A percentile compares a stretch with the other conserved stretches of the same genome.
Conservation (phyloP, 306 rosid species). For the Rosa persica region DNA sequence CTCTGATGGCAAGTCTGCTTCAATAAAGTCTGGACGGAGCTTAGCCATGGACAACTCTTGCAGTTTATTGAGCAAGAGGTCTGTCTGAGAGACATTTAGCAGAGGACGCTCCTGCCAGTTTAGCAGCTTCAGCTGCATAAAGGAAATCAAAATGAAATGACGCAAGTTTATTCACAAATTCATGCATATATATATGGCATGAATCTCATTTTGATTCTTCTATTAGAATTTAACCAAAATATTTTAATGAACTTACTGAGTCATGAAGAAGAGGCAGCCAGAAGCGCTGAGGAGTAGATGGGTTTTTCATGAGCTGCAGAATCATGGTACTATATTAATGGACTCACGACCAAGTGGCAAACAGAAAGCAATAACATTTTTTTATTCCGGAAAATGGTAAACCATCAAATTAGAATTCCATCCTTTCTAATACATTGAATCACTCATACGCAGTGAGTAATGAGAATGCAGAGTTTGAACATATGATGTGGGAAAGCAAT, state of each 20-base stretch:
- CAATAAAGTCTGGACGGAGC: conserved; percentile 58
- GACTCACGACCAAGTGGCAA: not conserved
- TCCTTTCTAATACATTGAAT: not conserved
- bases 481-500: not conserved
- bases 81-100: conserved; percentile 66
- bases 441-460: not conserved
- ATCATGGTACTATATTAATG: not conserved
- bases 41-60: conserved; percentile 78
- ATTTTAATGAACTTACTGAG: conserved; percentile 54
- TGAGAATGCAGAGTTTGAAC: not conserved
- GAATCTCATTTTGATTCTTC: not conserved
- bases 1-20: conserved; percentile 56
- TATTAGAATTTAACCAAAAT: not conserved
- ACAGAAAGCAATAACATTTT: not conserved
- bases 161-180: not conserved
- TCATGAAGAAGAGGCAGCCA: conserved; percentile 89
- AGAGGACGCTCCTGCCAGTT: conserved; percentile 78
- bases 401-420: not conserved
- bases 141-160: not conserved
- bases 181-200: not conserved
- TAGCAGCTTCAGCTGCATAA: conserved; percentile 75
- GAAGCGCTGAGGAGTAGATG: conserved; percentile 88
- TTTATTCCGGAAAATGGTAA: not conserved
- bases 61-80: conserved; percentile 74
- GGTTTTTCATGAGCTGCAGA: conserved; percentile 85